These are phyloP conservation scores for Hemerocallis citrina DNA, from an alignment of 106 monocot species.

Conservation along the genomic window DNA sequence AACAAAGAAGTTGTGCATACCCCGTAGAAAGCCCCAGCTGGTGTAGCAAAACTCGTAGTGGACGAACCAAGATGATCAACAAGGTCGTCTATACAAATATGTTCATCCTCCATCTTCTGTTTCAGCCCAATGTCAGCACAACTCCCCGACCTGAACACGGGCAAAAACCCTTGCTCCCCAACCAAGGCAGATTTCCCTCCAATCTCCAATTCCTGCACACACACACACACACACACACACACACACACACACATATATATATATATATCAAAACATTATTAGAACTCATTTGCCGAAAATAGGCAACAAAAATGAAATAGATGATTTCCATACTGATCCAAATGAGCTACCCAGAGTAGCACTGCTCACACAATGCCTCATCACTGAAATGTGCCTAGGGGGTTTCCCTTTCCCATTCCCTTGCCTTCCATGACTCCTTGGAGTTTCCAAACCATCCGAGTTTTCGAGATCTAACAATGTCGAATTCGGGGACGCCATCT, in stretches of 20 bases:
- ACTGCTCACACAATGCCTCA: slow-evolving; percentile 42
- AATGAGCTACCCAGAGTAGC: slow-evolving; percentile 14
- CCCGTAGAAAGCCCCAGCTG: slow-evolving; percentile 77
- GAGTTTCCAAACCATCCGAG: not conserved
- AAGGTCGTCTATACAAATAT: slow-evolving; percentile 64
- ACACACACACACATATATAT: too few relatives aligned
- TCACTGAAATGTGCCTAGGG: slow-evolving; percentile 18
- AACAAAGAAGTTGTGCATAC: slow-evolving; percentile 6
- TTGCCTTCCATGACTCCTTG: too few relatives aligned
- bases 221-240: too few relatives aligned
- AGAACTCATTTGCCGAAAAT: not conserved
- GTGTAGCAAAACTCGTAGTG: slow-evolving; percentile 24
- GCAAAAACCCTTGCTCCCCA: slow-evolving; percentile 9
- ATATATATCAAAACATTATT: too few relatives aligned
- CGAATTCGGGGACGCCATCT: not conserved
- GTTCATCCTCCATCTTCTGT: slow-evolving; percentile 73
- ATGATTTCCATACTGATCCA: not conserved
- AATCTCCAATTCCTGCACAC: slow-evolving; percentile 37
- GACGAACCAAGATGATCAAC: slow-evolving; percentile 21
- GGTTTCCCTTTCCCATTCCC: slow-evolving; percentile 24
- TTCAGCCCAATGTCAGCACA: slow-evolving; percentile 54
- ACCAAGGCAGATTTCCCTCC: slow-evolving; percentile 18
- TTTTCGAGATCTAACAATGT: too few relatives aligned
- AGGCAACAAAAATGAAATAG: not conserved
- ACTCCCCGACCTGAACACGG: slow-evolving; percentile 66